Evolutionary conservation across 2,329 filamentous ascomycete species (phyloP), one percentile per base, ranked within the genome.

Genomic region (Diaporthe destruens): DNA sequence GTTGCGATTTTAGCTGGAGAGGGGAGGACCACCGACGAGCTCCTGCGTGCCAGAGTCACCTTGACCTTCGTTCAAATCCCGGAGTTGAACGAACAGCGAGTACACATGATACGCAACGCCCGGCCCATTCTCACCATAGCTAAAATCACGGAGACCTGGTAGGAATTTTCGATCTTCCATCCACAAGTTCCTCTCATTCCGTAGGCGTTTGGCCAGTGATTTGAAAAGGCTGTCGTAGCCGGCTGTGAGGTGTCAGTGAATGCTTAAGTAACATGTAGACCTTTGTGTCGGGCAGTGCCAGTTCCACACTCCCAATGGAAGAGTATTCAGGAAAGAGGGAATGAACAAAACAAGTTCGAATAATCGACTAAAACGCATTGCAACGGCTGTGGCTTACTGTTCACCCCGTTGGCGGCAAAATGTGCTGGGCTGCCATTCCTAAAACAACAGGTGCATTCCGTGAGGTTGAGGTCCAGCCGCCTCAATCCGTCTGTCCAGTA

Each of bases 131-230:
- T 25, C 47, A 3, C 9, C 8, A 25, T 47, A 63, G 42, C 20
- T 11, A 18, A 63, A 34, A 1, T 49, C 25, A 12, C 12, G 6
- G 23, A 63, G 1, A 6, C 14, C 1, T n/a, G 57, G 23, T 12
- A 63, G 23, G 8, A 47, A 63, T 8, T 8, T 47, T 29, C 3
- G 56, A 12, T 1, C 4, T 44, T 14, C 2, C 12, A 5, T 3
- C 12, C 29, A 0, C n/a, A 7, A 4, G 11, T 0, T 5, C 16
- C n/a, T 7, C 1, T 32, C 39, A 1, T 34, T 6, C 8, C 25
- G 5, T 16, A 32, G 25, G 39, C 18, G 34, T 9, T 8, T 11
- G 14, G 1, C 2, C 18, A 47, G 25, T 12, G 1, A 8, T 14
- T n/a, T 1, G 34, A 5, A 47, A 25, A 63, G 47, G 2, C 0